A percentile compares a stretch with the other conserved stretches of the same genome.
These are phyloP conservation scores for Botryotinia narcissicola DNA, from an alignment of 2,329 filamentous ascomycete species.

Conservation along the genomic window DNA sequence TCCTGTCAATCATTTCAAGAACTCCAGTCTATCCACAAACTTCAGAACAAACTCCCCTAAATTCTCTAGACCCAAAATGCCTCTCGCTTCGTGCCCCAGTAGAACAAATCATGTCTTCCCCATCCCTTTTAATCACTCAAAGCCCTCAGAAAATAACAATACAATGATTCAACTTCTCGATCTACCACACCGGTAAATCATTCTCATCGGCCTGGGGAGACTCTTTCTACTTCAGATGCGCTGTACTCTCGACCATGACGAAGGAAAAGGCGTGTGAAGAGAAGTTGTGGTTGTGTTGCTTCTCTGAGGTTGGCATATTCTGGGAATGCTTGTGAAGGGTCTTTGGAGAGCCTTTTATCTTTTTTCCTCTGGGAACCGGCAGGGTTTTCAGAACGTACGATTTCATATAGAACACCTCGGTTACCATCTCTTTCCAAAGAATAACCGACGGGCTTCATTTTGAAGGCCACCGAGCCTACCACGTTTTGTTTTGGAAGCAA, in stretches of 20 bases:
- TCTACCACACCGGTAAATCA: not conserved
- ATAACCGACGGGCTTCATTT: fast-evolving
- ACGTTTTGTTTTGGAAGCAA: not conserved
- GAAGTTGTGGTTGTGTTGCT: no score
- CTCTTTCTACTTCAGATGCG: no score
- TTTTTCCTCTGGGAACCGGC: not conserved
- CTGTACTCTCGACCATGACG: not conserved
- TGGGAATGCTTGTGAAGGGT: not conserved
- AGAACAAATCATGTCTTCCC: not conserved
- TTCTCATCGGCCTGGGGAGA: not conserved
- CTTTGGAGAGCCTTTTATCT: not conserved
- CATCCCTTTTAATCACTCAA: not conserved
- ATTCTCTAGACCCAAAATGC: not conserved
- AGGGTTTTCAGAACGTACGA: not conserved
- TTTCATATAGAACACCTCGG: fast-evolving
- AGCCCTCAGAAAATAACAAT: not conserved
- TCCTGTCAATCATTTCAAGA: not conserved
- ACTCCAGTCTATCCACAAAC: not conserved
- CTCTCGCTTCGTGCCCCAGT: not conserved
- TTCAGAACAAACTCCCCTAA: no score
- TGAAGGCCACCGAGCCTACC: not conserved
- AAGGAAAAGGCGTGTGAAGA: no score
- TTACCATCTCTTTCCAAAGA: not conserved
- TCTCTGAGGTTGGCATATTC: not conserved
- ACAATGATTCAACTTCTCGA: not conserved